phyloP scores from a whole-genome alignment of 2,329 filamentous ascomycete species.

The Dendryphion nanum region DNA sequence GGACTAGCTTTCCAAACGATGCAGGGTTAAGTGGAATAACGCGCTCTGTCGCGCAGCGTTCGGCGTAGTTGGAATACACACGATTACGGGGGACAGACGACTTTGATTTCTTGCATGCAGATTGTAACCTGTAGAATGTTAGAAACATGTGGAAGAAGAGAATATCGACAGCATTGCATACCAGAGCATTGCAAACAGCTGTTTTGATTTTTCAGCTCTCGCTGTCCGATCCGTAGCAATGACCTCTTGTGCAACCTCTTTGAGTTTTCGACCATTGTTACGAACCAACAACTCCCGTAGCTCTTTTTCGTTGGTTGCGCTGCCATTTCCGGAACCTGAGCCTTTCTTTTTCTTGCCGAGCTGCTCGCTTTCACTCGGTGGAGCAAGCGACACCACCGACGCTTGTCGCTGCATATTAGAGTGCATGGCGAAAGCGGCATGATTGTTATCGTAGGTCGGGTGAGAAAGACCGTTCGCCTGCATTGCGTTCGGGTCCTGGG shows the following conservation, averaged over 20 bases:
- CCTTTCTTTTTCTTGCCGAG: constrained; percentile 49
- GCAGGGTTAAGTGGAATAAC: constrained; percentile 95
- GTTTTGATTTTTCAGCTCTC: constrained; percentile 78
- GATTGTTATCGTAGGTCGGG: constrained; percentile 26
- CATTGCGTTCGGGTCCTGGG: constrained; percentile 13
- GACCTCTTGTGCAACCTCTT: constrained; percentile 72
- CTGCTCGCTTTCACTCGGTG: constrained; percentile 10
- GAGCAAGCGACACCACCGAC: constrained; percentile 19
- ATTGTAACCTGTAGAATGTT: constrained; percentile 61
- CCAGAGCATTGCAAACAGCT: constrained; percentile 89
- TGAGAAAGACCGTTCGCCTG: constrained; percentile 16
- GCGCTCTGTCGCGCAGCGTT: constrained; percentile 85
- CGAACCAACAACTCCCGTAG: constrained; percentile 72
- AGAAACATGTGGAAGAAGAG: constrained; percentile 12
- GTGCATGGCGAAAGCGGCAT: constrained; percentile 23
- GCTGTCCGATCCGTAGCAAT: constrained; percentile 77
- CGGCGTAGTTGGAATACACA: constrained; percentile 94
- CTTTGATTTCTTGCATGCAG: constrained; percentile 70
- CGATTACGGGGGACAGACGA: constrained; percentile 87
- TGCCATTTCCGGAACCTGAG: constrained; percentile 63
- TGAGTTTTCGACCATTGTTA: constrained; percentile 65
- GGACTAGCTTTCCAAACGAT: constrained; percentile 94
- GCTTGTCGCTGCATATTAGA: constrained; percentile 26
- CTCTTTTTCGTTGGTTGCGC: constrained; percentile 77
- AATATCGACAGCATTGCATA: constrained; percentile 44